These are phyloP conservation scores for Rhodotorula kratochvilovae DNA, from an alignment of 768 basidiomycete genomes.

Conservation along the genomic window DNA sequence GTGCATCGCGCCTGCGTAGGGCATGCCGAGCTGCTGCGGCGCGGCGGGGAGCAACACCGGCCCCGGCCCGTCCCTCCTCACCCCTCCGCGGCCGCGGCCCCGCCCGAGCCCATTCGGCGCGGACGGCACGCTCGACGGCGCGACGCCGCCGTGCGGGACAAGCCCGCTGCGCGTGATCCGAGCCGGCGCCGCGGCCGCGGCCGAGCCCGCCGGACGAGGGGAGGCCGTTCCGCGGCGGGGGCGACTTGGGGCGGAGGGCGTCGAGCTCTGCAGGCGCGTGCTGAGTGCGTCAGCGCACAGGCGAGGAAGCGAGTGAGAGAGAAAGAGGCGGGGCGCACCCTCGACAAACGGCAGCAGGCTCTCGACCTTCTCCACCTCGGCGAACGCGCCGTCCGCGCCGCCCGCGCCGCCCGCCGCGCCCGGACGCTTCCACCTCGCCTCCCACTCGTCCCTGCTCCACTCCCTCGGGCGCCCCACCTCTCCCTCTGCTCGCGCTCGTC, in stretches of 20 bases:
- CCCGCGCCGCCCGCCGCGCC: not conserved
- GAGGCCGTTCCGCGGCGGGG: conserved; percentile 46
- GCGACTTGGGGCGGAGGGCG: conserved; percentile 76
- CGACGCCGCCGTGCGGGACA: not conserved
- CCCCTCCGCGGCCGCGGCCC: not conserved
- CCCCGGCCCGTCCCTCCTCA: not conserved
- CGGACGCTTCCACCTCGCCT: conserved; percentile 2
- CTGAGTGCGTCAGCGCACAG: not conserved
- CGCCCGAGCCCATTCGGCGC: not conserved
- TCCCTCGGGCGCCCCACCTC: conserved; percentile 1
- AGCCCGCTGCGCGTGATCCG: conserved; percentile 34
- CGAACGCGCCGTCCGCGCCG: not conserved
- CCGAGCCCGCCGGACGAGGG: conserved; percentile 34
- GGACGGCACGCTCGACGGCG: not conserved
- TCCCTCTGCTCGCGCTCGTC: conserved; percentile 25
- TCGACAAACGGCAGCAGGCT: conserved; percentile 34
- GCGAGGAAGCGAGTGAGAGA: not conserved
- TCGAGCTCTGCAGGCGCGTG: conserved; percentile 62
- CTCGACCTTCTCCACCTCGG: not conserved
- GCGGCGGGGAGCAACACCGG: not conserved
- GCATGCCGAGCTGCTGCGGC: conserved; percentile 8
- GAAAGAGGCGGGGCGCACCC: conserved; percentile 5
- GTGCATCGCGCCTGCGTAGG: not conserved
- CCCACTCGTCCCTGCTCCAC: conserved; percentile 4
- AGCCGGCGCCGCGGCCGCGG: conserved; percentile 36